phyloP scores from a whole-genome alignment of 2,329 filamentous ascomycete species.

The Paecilomyces formosus region DNA sequence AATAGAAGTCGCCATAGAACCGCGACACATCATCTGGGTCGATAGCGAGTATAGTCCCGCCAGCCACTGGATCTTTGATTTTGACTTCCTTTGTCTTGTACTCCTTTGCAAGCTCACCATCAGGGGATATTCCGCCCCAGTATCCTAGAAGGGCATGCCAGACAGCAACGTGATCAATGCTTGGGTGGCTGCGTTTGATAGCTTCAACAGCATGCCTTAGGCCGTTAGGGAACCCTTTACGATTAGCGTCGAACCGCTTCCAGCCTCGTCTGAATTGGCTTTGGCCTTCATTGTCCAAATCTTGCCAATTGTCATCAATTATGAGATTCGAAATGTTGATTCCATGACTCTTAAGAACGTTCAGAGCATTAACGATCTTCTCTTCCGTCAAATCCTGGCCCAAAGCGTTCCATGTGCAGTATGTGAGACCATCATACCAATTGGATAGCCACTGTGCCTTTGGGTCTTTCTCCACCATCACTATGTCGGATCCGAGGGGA shows the following conservation, averaged over 20 bases:
- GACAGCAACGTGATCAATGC: constrained; percentile 76
- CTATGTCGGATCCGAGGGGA: constrained; percentile 32
- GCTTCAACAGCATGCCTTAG: constrained; percentile 62
- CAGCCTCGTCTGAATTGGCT: constrained; percentile 52
- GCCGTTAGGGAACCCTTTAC: constrained; percentile 69
- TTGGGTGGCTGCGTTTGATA: constrained; percentile 62
- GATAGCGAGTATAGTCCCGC: constrained; percentile 64
- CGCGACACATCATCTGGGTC: constrained; percentile 63
- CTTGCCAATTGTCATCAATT: constrained; percentile 96
- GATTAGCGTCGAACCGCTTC: constrained; percentile 81
- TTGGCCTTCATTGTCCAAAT: constrained; percentile 53
- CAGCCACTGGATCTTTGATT: constrained; percentile 47
- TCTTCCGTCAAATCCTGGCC: constrained; percentile 75
- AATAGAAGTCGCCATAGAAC: constrained; percentile 89
- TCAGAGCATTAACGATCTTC: constrained; percentile 69
- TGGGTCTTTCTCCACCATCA: constrained; percentile 33
- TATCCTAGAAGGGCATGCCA: constrained; percentile 89
- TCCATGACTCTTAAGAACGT: constrained; percentile 59
- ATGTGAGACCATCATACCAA: constrained; percentile 89
- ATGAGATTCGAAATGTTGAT: constrained; percentile 81
- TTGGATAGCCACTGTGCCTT: constrained; percentile 63
- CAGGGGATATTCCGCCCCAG: constrained; percentile 79
- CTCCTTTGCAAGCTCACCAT: constrained; percentile 63
- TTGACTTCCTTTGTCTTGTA: constrained; percentile 66
- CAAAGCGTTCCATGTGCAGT: constrained; percentile 94